Base-by-base conservation (phyloP, 768 basidiomycete species). In the Ramaria sp. region DNA sequence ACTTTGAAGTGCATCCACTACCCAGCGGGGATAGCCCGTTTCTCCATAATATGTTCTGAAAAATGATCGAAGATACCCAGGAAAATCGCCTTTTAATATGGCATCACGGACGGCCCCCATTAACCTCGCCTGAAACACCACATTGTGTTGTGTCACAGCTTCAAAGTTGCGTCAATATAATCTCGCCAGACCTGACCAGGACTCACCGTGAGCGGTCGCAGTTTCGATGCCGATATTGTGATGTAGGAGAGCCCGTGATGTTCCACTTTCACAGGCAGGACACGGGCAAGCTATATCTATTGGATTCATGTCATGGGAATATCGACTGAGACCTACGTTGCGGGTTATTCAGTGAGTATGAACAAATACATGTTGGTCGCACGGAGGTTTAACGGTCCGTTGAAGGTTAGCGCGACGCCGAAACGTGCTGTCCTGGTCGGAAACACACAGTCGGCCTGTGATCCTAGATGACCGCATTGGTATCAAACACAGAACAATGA, bases 351-450 rank as follows among this genome's bases (percentile, higher is more conserved):
- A 13, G 12, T 48, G 56, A n/a, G n/a, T 27, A 30, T 7, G 12
- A 20, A 43, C 43, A 22, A 19, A 39, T 22, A 17, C 46, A 19
- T 9, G 42, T 37, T 53, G 54, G 9, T 64, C 79, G 51, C 60
- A 91, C 90, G 81, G 22, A 94, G 78, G 68, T 94, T 94, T 17
- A 95, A 63, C 4, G 90, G 90, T 0, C 91, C 91, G 4, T 71
- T 76, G 64, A 82, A 81, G 10, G 92, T 94, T 58, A 95, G 69
- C 5, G 92, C 91, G 15, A 94, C 86, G 1, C 91, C 91, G 67
- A 94, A 94, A 30, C 91, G 79, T 38, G 91, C 92, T 0, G 92
- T 94, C 58, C 92, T 79, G 1, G 91, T 95, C 33, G 91, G 92
- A 64, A 92, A 94, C 11, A 95, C 91, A 60, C 91, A 95, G 66